A percentile compares a stretch with the other conserved stretches of the same genome.
These are phyloP conservation scores for Xanthoceras sorbifolium DNA, from an alignment of 345 rosid genomes.

Conservation along the genomic window DNA sequence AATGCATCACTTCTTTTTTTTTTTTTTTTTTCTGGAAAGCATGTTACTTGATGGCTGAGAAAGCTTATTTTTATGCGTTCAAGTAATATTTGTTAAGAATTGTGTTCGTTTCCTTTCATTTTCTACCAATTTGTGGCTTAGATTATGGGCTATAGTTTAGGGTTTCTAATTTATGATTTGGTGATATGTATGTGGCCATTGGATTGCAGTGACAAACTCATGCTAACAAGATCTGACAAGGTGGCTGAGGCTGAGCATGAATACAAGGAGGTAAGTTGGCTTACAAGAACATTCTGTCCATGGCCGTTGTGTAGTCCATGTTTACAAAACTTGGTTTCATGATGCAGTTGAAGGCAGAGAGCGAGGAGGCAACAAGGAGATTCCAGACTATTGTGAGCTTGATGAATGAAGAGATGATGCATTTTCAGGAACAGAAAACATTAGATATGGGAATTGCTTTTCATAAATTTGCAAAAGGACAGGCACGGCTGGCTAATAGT, in stretches of 20 bases:
- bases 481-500: constrained; percentile 78
- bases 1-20: neutral
- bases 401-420: constrained; percentile 88
- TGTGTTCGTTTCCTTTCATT: neutral
- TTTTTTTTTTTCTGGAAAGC: neutral
- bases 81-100: neutral
- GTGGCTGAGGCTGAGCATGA: constrained; percentile 89
- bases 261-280: constrained; percentile 69
- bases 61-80: neutral
- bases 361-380: constrained; percentile 74
- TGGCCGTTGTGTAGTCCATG: neutral
- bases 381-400: constrained; percentile 71
- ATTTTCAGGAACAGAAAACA: constrained; percentile 91
- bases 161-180: constrained; percentile 2
- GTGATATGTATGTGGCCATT: neutral
- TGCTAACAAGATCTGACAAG: constrained; percentile 86
- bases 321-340: constrained; percentile 18
- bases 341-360: constrained; percentile 76
- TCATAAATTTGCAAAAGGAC: constrained; percentile 93
- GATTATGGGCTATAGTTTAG: neutral
- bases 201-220: constrained; percentile 80
- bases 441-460: constrained; percentile 84
- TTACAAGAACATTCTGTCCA: neutral
- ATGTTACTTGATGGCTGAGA: neutral
- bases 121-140: neutral